Conservation (phyloP, 164 flowering plant species). For the Protea cynaroides region DNA sequence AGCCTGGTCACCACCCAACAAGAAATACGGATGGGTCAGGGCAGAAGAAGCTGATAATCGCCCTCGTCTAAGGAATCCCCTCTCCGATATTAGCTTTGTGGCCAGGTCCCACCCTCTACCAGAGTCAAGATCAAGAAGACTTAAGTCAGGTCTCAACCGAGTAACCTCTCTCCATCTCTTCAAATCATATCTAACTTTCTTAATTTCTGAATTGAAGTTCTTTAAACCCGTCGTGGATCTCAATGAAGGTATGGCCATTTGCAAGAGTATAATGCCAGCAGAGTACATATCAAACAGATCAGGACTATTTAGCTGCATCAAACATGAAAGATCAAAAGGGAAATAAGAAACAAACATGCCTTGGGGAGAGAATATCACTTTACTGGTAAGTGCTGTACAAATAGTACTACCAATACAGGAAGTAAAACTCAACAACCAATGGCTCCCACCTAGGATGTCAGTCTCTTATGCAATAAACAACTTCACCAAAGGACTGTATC, state of each 20-base stretch:
- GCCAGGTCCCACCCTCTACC: slow-evolving; percentile 90
- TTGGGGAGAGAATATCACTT: too few species aligned
- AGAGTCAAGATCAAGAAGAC: slow-evolving; percentile 67
- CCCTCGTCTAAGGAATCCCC: slow-evolving; percentile 71
- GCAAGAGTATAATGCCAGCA: slow-evolving; percentile 82
- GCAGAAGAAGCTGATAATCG: slow-evolving; percentile 95
- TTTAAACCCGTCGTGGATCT: slow-evolving; percentile 74
- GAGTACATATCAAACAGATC: slow-evolving; percentile 98
- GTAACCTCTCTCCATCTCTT: slow-evolving; percentile 77
- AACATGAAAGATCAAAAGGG: slow-evolving; percentile 10
- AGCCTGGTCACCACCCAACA: slow-evolving; percentile 93
- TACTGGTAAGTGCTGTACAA: too few species aligned
- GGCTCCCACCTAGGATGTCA: too few species aligned
- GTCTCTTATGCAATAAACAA: too few species aligned
- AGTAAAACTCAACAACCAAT: too few species aligned
- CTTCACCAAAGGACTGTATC: too few species aligned
- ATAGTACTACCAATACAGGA: too few species aligned
- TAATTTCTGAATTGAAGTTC: slow-evolving; percentile 78
- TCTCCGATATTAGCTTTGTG: slow-evolving; percentile 78
- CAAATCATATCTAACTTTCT: slow-evolving; percentile 60
- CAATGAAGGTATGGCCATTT: slow-evolving; percentile 84
- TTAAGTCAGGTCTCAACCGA: slow-evolving; percentile 61
- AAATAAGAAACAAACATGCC: neutral
- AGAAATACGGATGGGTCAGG: slow-evolving; percentile 91
- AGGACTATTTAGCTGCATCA: slow-evolving; percentile 87